These are phyloP conservation scores for Talaromyces sp. DNA, from an alignment of 2,329 filamentous ascomycete species.

Conservation along the genomic window DNA sequence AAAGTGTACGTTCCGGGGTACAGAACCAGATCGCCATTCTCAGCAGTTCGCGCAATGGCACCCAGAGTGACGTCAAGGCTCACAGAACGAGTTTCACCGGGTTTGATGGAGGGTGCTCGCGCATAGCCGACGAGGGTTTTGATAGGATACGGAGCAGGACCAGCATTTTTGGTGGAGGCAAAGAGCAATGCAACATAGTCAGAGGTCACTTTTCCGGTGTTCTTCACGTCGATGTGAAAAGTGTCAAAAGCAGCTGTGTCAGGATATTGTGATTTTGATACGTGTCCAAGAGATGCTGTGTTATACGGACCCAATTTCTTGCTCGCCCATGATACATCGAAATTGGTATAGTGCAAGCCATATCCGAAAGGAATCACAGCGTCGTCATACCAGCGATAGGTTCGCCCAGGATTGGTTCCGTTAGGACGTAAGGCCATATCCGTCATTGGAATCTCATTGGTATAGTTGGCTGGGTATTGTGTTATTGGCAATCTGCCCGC, in stretches of 20 bases:
- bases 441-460: constrained; percentile 33
- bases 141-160: constrained; percentile 34
- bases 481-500: constrained; percentile 38
- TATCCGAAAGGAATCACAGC: constrained; percentile 37
- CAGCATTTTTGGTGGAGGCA: constrained; percentile 27
- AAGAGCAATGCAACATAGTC: constrained; percentile 38
- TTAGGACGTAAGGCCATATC: constrained; percentile 36
- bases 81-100: constrained; percentile 23
- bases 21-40: constrained; percentile 31
- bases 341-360: constrained; percentile 41
- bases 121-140: constrained; percentile 34
- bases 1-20: constrained; percentile 35
- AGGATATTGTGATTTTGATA: constrained; percentile 20
- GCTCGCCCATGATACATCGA: constrained; percentile 21
- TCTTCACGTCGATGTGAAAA: constrained; percentile 29
- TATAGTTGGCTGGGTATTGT: constrained; percentile 41
- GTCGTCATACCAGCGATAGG: constrained; percentile 40
- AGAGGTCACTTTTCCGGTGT: constrained; percentile 31
- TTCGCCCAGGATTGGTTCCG: constrained; percentile 32
- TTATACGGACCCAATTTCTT: constrained; percentile 8
- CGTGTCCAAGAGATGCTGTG: constrained; percentile 4
- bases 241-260: constrained; percentile 31
- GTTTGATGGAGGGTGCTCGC: constrained; percentile 22
- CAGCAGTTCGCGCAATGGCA: constrained; percentile 30
- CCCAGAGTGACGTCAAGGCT: constrained; percentile 31